These are phyloP conservation scores for Saturnispora bothae DNA, from an alignment of 805 yeast species.

Conservation along the genomic window DNA sequence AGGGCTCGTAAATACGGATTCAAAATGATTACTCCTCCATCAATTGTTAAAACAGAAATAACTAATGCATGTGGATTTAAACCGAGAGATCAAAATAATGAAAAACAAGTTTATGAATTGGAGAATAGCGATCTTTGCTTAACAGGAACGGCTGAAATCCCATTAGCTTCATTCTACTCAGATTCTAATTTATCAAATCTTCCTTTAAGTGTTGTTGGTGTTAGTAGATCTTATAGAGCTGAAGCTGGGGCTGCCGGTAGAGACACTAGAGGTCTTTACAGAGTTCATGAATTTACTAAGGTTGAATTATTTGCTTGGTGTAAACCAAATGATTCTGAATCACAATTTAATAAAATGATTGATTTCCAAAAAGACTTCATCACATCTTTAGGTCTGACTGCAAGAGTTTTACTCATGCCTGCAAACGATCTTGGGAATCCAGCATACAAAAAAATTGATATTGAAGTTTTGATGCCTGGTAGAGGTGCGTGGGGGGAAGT, in stretches of 20 bases:
- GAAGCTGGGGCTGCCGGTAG: slow-evolving; percentile 96
- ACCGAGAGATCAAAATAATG: slow-evolving; percentile 82
- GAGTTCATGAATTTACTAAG: slow-evolving; percentile 95
- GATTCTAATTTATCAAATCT: slow-evolving; percentile 31
- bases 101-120: slow-evolving; percentile 71
- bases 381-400: slow-evolving; percentile 58
- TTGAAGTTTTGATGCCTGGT: slow-evolving; percentile 98
- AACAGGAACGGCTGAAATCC: slow-evolving; percentile 93
- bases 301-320: slow-evolving; percentile 85
- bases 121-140: slow-evolving; percentile 47
- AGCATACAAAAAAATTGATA: slow-evolving; percentile 82
- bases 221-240: slow-evolving; percentile 81
- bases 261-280: slow-evolving; percentile 82
- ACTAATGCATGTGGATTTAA: slow-evolving; percentile 88
- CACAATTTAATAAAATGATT: slow-evolving; percentile 49
- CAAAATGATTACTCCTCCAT: slow-evolving; percentile 68
- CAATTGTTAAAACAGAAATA: slow-evolving; percentile 68
- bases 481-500: slow-evolving; percentile 88
- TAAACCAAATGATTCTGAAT: slow-evolving; percentile 30
- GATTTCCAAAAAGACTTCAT: slow-evolving; percentile 58
- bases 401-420: slow-evolving; percentile 82
- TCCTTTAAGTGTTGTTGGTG: slow-evolving; percentile 62
- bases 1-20: slow-evolving; percentile 62
- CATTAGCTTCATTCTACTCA: slow-evolving; percentile 72
- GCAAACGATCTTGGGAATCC: slow-evolving; percentile 88